phyloP scores from a whole-genome alignment of 331 rosid species.

The Prunus yedoensis region DNA sequence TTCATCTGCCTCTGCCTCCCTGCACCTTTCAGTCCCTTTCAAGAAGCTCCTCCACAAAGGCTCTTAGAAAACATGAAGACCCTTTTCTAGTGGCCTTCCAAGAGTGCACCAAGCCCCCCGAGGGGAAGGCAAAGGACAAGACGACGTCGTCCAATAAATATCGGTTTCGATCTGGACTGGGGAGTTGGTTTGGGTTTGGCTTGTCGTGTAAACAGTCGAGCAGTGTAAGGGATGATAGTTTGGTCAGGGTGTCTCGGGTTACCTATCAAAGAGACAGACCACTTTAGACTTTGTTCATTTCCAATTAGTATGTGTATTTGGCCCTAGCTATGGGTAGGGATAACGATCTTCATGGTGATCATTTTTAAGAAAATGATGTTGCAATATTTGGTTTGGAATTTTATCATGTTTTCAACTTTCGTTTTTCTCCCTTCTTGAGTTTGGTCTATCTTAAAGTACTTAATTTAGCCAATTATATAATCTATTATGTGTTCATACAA shows the following conservation, averaged over 20 bases:
- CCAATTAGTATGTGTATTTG: neutral
- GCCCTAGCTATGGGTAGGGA: too few species aligned
- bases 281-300: neutral
- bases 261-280: neutral
- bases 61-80: constrained; percentile 29
- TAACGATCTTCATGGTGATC: too few species aligned
- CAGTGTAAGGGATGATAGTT: constrained; percentile 35
- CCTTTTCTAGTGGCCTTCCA: constrained; percentile 41
- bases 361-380: too few species aligned
- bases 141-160: neutral
- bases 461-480: too few species aligned
- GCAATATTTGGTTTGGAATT: too few species aligned
- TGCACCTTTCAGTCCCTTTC: constrained; percentile 47
- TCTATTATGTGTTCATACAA: too few species aligned
- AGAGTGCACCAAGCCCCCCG: constrained; percentile 38
- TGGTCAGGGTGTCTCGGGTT: constrained; percentile 29
- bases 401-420: too few species aligned
- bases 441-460: too few species aligned
- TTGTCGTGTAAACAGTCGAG: constrained; percentile 28
- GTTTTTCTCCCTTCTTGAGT: too few species aligned
- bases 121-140: neutral
- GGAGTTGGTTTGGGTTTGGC: constrained; percentile 6
- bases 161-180: neutral
- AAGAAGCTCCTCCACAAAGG: constrained; percentile 34
- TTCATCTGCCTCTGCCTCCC: constrained; percentile 75